Percentiles rank a stretch among this genome's conserved stretches.
Evolutionary conservation across 148 eudicot genomes (phyloP).

Genomic region (Fagopyrum homotropicum): DNA sequence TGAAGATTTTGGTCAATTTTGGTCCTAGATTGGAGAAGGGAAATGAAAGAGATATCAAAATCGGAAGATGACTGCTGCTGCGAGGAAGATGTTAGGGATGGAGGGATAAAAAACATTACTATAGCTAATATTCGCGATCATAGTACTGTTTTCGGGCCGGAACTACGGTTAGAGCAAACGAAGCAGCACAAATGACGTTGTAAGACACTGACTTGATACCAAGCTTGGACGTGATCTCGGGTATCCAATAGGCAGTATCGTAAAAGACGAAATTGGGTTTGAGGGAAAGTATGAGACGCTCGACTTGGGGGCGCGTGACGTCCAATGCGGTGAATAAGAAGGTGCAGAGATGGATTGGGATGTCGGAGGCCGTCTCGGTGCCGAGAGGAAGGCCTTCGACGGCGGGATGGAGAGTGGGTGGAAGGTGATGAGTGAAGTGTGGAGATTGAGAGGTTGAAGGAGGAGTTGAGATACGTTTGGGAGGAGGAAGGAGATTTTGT

Average conservation of each 20-base stretch:
- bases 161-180: constrained; percentile 35
- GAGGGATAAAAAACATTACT: no score
- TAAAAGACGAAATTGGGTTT: constrained; percentile 37
- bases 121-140: no score
- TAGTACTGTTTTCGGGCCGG: constrained; percentile 20
- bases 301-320: constrained; percentile 30
- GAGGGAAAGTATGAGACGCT: background rate
- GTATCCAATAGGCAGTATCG: constrained; percentile 48
- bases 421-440: constrained; percentile 39
- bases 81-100: no score
- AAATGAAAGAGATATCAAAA: no score
- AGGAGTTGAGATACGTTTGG: constrained; percentile 39
- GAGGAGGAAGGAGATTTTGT: constrained; percentile 40
- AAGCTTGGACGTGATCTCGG: constrained; percentile 24
- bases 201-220: constrained; percentile 40
- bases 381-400: constrained; percentile 42
- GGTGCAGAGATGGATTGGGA: constrained; percentile 29
- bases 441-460: constrained; percentile 25
- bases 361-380: constrained; percentile 56
- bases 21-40: no score
- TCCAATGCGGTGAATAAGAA: constrained; percentile 50
- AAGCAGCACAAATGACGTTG: constrained; percentile 46
- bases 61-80: no score
- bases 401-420: constrained; percentile 29
- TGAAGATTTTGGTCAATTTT: no score